Base-by-base conservation (phyloP, 2,329 filamentous ascomycete species). In the Talaromyces pinophilus region DNA sequence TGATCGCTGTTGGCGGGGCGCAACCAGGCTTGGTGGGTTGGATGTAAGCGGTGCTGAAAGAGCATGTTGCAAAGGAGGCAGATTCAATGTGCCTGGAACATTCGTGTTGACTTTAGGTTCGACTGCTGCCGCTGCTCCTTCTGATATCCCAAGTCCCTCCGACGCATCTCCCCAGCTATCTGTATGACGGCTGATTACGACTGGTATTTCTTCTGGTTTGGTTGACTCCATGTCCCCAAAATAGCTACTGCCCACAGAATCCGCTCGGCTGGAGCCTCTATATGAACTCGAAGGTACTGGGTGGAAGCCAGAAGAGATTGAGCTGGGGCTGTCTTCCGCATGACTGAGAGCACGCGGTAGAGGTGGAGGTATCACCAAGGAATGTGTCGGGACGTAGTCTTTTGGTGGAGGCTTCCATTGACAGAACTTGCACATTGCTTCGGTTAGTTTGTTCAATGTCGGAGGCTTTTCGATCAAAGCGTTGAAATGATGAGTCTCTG, bases 401-500 rank as follows among this genome's bases (percentile, higher is more conserved):
- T 86, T 84, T 15, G 87, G 85, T 7, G 93, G 90, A 5, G 93
- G 87, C 74, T 94, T 96, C 95, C 95, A 99, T 73, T 96, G 91
- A 74, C 95, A 99, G 33, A 97, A 86, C 65, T 90, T 89, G 69
- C 91, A 90, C 70, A 99, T 84, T 0, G 95, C 92, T 74, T 99
- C 93, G 0, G 89, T 92, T 60, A 99, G 80, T 79, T 98, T 98
- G 2, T 91, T 91, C 52, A 92, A 89, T 46, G 94, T 98, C 42
- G 96, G 96, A 30, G 95, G 95, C 79, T 99, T 99, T 79, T 99
- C 93, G 62, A 99, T 92, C 62, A 99, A 83, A 0, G 92, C 92
- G 76, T 98, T 93, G 74, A 99, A 99, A 78, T 97, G 92, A 79
- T 99, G 94, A 3, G 92, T 92, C 67, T 93, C 93, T 71, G 95